Conservation (phyloP, 257 asterid species). For the Leonotis leonurus region DNA sequence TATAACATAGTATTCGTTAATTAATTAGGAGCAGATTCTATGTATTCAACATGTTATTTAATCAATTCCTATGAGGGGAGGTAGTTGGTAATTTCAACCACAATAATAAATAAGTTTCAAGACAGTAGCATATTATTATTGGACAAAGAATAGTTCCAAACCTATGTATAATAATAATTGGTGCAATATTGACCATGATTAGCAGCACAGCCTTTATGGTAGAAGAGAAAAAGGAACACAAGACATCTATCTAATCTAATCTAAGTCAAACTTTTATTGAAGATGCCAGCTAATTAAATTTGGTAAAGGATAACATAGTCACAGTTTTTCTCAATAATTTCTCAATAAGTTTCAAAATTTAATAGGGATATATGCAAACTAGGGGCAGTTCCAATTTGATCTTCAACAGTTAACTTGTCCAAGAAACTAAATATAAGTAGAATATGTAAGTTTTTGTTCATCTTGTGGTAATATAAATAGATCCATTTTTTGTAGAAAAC, state of each 20-base stretch:
- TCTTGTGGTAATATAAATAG: too few species aligned
- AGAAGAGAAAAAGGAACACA: background rate
- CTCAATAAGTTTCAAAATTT: too few species aligned
- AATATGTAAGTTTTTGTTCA: too few species aligned
- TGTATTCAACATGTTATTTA: too few species aligned
- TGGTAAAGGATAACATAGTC: too few species aligned
- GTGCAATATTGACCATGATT: background rate
- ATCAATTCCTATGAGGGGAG: background rate
- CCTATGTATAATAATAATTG: slow-evolving; percentile 3
- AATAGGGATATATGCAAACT: too few species aligned
- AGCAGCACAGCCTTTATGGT: background rate
- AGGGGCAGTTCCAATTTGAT: too few species aligned
- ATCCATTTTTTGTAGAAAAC: too few species aligned
- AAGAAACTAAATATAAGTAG: too few species aligned
- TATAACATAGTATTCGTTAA: too few species aligned
- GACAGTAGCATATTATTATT: background rate
- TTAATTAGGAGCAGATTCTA: background rate
- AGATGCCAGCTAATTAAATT: background rate
- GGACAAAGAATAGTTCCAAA: background rate
- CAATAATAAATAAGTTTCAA: background rate
- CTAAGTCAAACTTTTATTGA: slow-evolving; percentile 3
- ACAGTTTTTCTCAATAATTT: too few species aligned
- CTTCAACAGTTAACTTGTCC: too few species aligned
- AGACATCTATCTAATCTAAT: background rate
- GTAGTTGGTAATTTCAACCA: background rate